Base-by-base conservation (phyloP, 2,329 filamentous ascomycete genomes). In the Microcyclosporella mali region DNA sequence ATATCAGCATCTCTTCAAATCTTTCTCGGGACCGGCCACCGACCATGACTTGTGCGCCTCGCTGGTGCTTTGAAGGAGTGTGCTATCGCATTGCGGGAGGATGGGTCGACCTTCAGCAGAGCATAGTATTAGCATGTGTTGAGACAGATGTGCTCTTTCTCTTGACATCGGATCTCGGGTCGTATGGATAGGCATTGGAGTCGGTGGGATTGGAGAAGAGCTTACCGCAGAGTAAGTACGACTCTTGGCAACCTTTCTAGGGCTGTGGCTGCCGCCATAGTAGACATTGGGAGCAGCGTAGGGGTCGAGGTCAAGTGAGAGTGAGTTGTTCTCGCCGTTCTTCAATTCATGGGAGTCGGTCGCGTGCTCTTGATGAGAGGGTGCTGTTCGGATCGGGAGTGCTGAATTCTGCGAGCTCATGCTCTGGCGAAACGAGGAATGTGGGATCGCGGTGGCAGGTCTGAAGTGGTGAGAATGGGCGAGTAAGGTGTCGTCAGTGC, bases 231-330 rank as follows among this genome's bases (percentile, higher is more conserved):
- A 79, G 56, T 76, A 75, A 4, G 76, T 75, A 47, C 77, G 67
- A 34, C 65, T 65, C 41, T 73, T 67, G 47, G 66, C 65, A 40
- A 67, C 62, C 57, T 72, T 70, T 49, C 67, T 64, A 55, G 68
- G 67, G 48, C 65, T 61, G 50, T 72, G 67, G 45, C 70, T 69
- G 39, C 73, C 67, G 52, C 77, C 76, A 64, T 81, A 81, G 63
- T 81, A 81, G 50, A 79, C 64, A 47, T 76, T 70, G 7, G 78
- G 70, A 30, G 75, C 67, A 29, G 77, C 75, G 56, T 73, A 75
- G 4, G 78, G 78, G 60, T 81, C 78, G 52, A 70, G 58, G 44
- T 66, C 65, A 40, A 57, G 51, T 12, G 55, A 53, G 41, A 47
- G 43, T 36, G 42, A 41, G 18, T 40, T 48, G 34, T 43, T 46